Evolutionary conservation across 2,329 filamentous ascomycete genomes (phyloP), one percentile per base, ranked within the genome.

Genomic region (Penicillium sp.): DNA sequence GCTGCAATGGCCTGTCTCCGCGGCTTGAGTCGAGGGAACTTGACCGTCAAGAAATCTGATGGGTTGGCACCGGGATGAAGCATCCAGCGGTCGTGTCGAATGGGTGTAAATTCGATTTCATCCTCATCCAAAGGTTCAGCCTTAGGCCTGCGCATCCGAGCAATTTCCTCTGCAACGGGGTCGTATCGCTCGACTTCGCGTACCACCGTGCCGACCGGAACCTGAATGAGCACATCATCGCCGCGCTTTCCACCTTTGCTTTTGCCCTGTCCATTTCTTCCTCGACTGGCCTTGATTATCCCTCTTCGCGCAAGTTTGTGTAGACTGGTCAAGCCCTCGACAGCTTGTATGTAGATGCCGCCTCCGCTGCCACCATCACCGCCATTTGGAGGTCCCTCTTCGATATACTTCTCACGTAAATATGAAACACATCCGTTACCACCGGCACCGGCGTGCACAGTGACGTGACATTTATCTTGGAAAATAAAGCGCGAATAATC

Each of bases 381-480:
- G 52, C 95, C 95, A 76, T 99, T 98, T 10, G 95, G 87, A 11
- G 95, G 95, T 0, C 95, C 95, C 65, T 96, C 89, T 48, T 89
- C 86, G 33, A 97, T 83, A 76, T 91, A 98, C 65, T 94, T 94
- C 71, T 99, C 95, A 22, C 94, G 89, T 46, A 96, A 80, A 74
- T 98, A 99, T 0, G 95, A 95, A 54, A 98, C 92, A 73, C 95
- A 99, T 65, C 95, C 95, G 72, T 95, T 89, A 8, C 95, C 95
- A 28, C 95, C 95, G 2, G 83, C 79, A 8, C 95, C 95, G 19
- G 93, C 90, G 68, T 90, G 85, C 3, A 98, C 78, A 0, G 86
- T 90, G 30, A 98, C 78, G 7, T 86, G 86, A 58, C 93, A 93
- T 74, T 91, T 90, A 78, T 99, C 95, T 58, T 91, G 89, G 73